Base-by-base conservation (phyloP, 371 early-diverging fungal species). In the Mortierella polycephala region DNA sequence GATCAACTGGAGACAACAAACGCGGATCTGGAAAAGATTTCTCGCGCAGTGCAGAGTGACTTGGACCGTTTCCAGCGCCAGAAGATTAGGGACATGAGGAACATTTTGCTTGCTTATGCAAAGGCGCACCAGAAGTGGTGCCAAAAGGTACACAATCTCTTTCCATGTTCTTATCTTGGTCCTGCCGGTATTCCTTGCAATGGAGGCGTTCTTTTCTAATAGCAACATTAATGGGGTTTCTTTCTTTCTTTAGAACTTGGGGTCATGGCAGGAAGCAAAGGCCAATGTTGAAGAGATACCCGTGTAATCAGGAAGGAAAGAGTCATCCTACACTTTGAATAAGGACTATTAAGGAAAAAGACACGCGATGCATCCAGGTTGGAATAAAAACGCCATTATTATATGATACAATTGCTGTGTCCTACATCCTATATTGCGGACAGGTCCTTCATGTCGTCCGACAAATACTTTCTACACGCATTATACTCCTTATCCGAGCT, bases 11-110 rank as follows among this genome's bases (percentile, higher is more conserved):
- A 91, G 73, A 84, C 87, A 12, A 84, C 91, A 42, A 86, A 85
- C 41, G 85, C 86, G 13, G 96, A 96, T 62, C 66, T 98, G 66
- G 84, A 83, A 42, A 86, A 87, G 13, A 87, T 93, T 40, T 95
- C 95, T 21, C 85, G 85, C 1, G 91, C 92, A 40, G 86, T 96
- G n/a, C 96, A 96, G 79, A 76, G 85, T 10, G 96, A 98, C 67
- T 69, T 98, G 70, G 96, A 96, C 73, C 86, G 96, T 52, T 98
- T 95, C 84, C 98, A 98, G 82, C 82, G 88, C 57, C 93, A 94
- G 74, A 98, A 98, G 83, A 85, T 95, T 56, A 84, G 85, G 52
- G 97, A 98, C 75, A 74, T 98, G 64, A 88, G 92, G 64, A 88
- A 92, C 51, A 88, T 94, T 82, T 68, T 98, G 61, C 80, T 94